Evolutionary conservation across 202 grass and related monocot genomes (phyloP).

Genomic region (Elaeis oleifera): DNA sequence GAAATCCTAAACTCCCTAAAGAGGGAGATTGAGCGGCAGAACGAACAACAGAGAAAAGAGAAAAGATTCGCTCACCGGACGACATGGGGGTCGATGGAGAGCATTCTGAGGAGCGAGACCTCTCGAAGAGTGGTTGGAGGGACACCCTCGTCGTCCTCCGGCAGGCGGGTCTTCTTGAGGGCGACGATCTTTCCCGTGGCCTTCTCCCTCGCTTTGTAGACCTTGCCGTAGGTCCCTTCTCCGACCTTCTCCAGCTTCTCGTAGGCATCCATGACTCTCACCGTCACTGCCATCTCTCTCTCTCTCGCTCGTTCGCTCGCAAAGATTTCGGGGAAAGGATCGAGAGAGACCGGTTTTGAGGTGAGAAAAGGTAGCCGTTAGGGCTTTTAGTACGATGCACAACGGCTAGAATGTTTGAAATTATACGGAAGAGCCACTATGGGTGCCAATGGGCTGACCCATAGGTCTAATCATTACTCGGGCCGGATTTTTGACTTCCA

Average conservation of each 20-base stretch:
- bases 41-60: no score
- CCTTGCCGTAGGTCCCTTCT: slow-evolving; percentile 96
- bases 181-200: slow-evolving; percentile 86
- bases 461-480: no score
- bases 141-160: slow-evolving; percentile 95
- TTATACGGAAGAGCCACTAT: no score
- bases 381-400: no score
- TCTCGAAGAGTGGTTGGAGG: slow-evolving; percentile 85
- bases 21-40: no score
- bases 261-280: slow-evolving; percentile 74
- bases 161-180: slow-evolving; percentile 93
- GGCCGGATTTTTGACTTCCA: no score
- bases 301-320: not conserved
- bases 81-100: slow-evolving; percentile 73
- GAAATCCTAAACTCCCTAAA: no score
- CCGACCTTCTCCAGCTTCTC: slow-evolving; percentile 99
- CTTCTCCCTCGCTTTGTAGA: slow-evolving; percentile 93
- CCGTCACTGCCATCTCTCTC: slow-evolving; percentile 10
- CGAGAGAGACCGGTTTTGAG: no score
- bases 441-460: no score
- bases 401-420: no score
- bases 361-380: no score
- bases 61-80: slow-evolving; percentile 39
- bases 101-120: slow-evolving; percentile 93
- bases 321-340: no score